phyloP scores from a whole-genome alignment of 352 stramenopile genomes.

The Thalassiosira mediterranea region DNA sequence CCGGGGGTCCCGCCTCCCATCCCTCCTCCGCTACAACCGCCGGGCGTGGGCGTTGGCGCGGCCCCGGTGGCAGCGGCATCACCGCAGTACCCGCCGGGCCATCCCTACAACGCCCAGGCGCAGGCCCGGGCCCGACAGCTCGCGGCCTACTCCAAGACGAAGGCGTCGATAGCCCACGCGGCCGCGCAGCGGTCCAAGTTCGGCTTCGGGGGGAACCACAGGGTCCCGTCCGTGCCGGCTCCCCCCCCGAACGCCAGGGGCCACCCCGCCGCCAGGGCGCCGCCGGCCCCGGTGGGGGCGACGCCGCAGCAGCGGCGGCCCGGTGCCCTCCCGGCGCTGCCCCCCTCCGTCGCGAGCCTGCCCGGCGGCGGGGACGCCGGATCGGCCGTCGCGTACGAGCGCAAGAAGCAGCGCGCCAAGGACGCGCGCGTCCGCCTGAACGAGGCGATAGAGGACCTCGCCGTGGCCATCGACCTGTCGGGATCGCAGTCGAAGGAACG shows the following conservation, averaged over 20 bases:
- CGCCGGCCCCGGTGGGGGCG: not conserved
- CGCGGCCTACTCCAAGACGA: conserved; percentile 27
- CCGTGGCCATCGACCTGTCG: conserved; percentile 70
- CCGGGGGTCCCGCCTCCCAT: not conserved
- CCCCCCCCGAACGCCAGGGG: conserved; percentile 21
- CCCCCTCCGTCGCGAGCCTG: conserved; percentile 1
- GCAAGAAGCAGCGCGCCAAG: conserved; percentile 83
- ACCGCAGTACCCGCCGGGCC: not conserved
- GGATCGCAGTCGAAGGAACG: conserved; percentile 71
- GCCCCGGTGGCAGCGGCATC: not conserved
- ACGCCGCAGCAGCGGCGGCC: not conserved
- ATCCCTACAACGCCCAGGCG: conserved; percentile 4
- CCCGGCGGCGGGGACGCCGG: too few species aligned
- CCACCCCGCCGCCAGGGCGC: not conserved
- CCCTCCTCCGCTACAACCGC: not conserved
- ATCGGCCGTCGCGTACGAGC: conserved; percentile 65
- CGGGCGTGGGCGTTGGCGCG: too few species aligned
- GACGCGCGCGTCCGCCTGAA: conserved; percentile 78
- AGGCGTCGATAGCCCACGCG: conserved; percentile 52
- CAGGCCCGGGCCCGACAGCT: conserved; percentile 13
- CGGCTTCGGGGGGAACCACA: conserved; percentile 75
- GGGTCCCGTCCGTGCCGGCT: conserved; percentile 57
- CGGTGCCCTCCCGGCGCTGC: not conserved
- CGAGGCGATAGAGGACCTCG: conserved; percentile 76
- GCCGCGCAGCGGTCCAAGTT: conserved; percentile 68